phyloP scores from a whole-genome alignment of 176 grass and related monocot genomes.

The Hordeum vulgare region DNA sequence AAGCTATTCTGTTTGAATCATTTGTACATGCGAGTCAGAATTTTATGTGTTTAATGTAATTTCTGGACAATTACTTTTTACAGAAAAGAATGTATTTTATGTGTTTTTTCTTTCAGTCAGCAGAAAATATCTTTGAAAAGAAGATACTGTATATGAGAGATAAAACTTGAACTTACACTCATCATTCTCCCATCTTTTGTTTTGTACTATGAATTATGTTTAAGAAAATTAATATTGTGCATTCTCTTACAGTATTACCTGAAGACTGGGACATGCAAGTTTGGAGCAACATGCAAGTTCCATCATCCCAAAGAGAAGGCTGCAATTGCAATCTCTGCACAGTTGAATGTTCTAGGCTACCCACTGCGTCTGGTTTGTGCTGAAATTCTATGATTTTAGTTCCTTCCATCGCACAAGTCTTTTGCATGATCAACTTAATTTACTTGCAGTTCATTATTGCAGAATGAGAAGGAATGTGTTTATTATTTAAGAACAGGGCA shows the following conservation, averaged over 20 bases:
- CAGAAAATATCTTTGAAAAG: background rate
- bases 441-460: conserved; percentile 50
- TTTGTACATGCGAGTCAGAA: background rate
- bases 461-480: conserved; percentile 85
- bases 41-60: background rate
- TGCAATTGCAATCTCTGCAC: conserved; percentile 44
- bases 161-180: background rate
- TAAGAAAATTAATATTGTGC: background rate
- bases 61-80: background rate
- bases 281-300: conserved; percentile 81
- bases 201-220: conserved; percentile 17
- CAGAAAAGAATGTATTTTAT: background rate
- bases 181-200: background rate
- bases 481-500: conserved; percentile 91
- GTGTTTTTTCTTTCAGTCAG: background rate
- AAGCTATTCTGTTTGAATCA: background rate
- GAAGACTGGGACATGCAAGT: conserved; percentile 82
- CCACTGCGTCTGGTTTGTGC: conserved; percentile 62
- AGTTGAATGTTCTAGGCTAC: conserved; percentile 70
- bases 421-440: conserved; percentile 12
- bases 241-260: conserved; percentile 58
- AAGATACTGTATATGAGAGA: background rate
- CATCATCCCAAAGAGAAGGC: conserved; percentile 76
- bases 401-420: conserved; percentile 1
- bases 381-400: background rate